Conservation (phyloP, 2,329 filamentous ascomycete genomes). For the Nemania abortiva region DNA sequence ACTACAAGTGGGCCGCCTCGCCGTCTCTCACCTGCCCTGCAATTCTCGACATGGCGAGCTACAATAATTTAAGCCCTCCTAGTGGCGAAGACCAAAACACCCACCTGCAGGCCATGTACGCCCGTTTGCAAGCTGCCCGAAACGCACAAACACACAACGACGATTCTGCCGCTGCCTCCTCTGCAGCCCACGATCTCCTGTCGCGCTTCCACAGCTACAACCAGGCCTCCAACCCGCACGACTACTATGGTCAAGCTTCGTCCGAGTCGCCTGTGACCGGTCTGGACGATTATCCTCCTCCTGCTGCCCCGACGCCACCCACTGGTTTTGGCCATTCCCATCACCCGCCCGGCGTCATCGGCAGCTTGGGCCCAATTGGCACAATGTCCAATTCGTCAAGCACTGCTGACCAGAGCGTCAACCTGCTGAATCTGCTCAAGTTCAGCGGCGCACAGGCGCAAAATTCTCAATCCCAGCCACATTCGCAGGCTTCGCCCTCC, state of each 20-base stretch:
- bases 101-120: conserved; percentile 57
- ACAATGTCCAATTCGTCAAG: conserved; percentile 53
- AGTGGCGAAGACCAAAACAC: conserved; percentile 51
- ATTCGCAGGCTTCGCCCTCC: conserved; percentile 47
- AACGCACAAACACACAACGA: conserved; percentile 45
- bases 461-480: conserved; percentile 48
- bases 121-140: conserved; percentile 51
- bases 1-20: conserved; percentile 35
- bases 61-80: conserved; percentile 45
- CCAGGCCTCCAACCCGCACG: conserved; percentile 47
- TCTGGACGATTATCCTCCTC: conserved; percentile 54
- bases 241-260: conserved; percentile 48
- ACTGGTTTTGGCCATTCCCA: conserved; percentile 56
- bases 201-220: conserved; percentile 51
- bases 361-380: conserved; percentile 63
- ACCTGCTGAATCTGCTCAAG: conserved; percentile 72
- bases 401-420: conserved; percentile 63
- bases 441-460: conserved; percentile 60
- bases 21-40: conserved; percentile 30
- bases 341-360: conserved; percentile 56
- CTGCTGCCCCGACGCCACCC: conserved; percentile 61
- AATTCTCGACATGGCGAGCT: conserved; percentile 53
- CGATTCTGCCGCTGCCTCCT: conserved; percentile 35
- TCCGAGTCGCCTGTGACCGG: conserved; percentile 48
- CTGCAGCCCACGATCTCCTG: conserved; percentile 49